Conservation (phyloP, 192 early-diverging fungal species). For the Entomortierella parvispora region DNA sequence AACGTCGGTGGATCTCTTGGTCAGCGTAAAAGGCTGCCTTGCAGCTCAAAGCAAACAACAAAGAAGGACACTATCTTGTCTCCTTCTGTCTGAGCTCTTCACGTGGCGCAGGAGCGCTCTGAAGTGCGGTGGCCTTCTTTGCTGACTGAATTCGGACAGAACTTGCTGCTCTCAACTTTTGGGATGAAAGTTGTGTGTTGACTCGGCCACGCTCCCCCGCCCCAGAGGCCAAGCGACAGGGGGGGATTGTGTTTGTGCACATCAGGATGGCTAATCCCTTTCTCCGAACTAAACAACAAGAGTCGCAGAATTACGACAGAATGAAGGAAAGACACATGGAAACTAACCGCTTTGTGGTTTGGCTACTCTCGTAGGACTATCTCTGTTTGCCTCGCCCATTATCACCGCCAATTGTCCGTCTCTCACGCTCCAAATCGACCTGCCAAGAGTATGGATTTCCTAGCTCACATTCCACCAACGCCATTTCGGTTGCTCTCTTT, state of each 20-base stretch:
- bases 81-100: no score
- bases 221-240: no score
- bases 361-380: constrained; percentile 70
- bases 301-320: neutral
- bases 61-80: no score
- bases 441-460: constrained; percentile 93
- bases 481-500: constrained; percentile 76
- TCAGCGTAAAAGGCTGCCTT: no score
- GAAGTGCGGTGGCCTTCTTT: neutral
- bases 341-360: neutral
- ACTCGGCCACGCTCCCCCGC: no score
- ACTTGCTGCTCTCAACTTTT: neutral
- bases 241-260: neutral
- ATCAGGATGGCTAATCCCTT: constrained; percentile 10
- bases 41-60: no score
- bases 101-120: no score
- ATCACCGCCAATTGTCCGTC: constrained; percentile 78
- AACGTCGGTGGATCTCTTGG: no score
- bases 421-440: constrained; percentile 72
- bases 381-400: constrained; percentile 87
- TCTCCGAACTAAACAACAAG: constrained; percentile 1
- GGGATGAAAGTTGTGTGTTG: no score
- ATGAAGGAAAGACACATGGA: neutral
- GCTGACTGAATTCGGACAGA: neutral
- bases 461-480: constrained; percentile 89